These are phyloP conservation scores for Cladophialophora carrionii DNA, from an alignment of 2,329 filamentous ascomycete genomes.

Conservation along the genomic window DNA sequence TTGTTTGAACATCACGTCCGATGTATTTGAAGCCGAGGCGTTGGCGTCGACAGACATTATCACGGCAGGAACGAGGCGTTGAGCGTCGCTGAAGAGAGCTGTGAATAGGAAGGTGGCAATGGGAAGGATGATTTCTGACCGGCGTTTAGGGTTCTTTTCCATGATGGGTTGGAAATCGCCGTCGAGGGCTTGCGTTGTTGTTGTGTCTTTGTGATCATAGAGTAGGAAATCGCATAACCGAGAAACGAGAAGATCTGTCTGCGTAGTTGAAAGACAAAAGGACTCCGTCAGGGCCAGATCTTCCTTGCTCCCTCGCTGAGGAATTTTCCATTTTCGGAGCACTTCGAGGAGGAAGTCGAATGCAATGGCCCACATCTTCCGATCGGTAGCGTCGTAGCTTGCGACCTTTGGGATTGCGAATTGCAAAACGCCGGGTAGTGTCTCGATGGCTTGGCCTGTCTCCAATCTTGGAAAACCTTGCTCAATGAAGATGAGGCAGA, in stretches of 20 bases:
- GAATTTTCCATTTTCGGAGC: slow-evolving; percentile 68
- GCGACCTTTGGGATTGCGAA: slow-evolving; percentile 55
- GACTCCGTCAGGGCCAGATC: slow-evolving; percentile 68
- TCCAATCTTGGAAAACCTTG: slow-evolving; percentile 72
- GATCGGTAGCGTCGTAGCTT: slow-evolving; percentile 43
- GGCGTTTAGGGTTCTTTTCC: slow-evolving; percentile 33
- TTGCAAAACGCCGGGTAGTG: slow-evolving; percentile 71
- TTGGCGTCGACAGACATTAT: slow-evolving; percentile 83
- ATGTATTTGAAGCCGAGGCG: slow-evolving; percentile 77
- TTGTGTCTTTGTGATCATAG: slow-evolving; percentile 55
- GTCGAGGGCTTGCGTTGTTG: slow-evolving; percentile 21
- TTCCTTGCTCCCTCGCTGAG: slow-evolving; percentile 75
- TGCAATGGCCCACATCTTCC: slow-evolving; percentile 64
- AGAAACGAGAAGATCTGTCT: slow-evolving; percentile 72
- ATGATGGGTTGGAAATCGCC: slow-evolving; percentile 47
- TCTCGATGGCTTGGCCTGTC: slow-evolving; percentile 65
- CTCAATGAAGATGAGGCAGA: slow-evolving; percentile 87
- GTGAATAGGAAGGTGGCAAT: slow-evolving; percentile 75
- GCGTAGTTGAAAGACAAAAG: slow-evolving; percentile 69
- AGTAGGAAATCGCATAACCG: slow-evolving; percentile 80
- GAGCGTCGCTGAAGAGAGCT: slow-evolving; percentile 79
- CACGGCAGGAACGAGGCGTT: slow-evolving; percentile 81
- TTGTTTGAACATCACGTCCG: slow-evolving; percentile 85
- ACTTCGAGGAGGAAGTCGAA: slow-evolving; percentile 83
- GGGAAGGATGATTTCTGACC: slow-evolving; percentile 39